Conservation (phyloP, 1,139 yeast species). For the Pneumocystis canis region DNA sequence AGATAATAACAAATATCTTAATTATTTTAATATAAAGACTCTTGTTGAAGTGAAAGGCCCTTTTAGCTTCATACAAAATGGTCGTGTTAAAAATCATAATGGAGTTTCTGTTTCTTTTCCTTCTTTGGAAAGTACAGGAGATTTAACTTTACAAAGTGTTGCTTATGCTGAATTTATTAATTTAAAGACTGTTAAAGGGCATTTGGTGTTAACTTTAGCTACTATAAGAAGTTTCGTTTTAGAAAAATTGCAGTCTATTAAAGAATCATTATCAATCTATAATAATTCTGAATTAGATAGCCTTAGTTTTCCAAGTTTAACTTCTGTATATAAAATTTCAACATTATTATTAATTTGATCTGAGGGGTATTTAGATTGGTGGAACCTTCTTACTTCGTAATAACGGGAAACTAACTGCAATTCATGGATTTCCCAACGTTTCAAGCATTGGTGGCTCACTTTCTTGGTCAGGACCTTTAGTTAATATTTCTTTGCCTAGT, state of each 20-base stretch:
- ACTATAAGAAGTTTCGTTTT: constrained; percentile 40
- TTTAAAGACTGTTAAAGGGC: constrained; percentile 60
- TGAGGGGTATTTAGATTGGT: constrained; percentile 31
- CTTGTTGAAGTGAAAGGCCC: neutral
- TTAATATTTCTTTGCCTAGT: constrained; percentile 57
- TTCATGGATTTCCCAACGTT: constrained; percentile 63
- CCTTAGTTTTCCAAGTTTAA: constrained; percentile 55
- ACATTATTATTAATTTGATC: neutral
- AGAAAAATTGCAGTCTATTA: constrained; percentile 28
- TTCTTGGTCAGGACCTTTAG: constrained; percentile 61
- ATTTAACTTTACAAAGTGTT: constrained; percentile 68
- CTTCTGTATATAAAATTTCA: constrained; percentile 61
- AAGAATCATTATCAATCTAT: constrained; percentile 66
- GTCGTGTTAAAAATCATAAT: constrained; percentile 41
- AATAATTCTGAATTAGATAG: constrained; percentile 59
- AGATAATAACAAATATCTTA: neutral
- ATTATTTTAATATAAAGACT: neutral
- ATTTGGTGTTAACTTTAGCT: constrained; percentile 56
- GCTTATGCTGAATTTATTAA: constrained; percentile 54
- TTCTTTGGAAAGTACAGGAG: constrained; percentile 65
- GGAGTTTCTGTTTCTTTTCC: constrained; percentile 61
- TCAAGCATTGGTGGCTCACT: constrained; percentile 77
- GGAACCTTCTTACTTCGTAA: constrained; percentile 78
- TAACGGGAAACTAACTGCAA: constrained; percentile 53
- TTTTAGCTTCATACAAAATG: neutral